Evolutionary conservation across 495 filamentous ascomycete genomes (phyloP).

Genomic region (Tuber borchii): DNA sequence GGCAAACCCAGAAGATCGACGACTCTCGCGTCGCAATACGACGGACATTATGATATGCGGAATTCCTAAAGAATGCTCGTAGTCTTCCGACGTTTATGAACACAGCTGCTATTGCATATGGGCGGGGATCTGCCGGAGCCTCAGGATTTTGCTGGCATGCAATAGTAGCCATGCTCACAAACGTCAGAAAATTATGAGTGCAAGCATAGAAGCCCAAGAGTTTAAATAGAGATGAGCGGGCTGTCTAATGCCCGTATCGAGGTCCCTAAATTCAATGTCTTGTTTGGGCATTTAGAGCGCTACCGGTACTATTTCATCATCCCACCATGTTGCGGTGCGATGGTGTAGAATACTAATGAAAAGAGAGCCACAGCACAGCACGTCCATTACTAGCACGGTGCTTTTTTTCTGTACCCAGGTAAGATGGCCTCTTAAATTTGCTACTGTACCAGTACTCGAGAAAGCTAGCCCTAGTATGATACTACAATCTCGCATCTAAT

Average conservation of each 20-base stretch:
- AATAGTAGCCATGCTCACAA: no score
- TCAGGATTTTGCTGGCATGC: no score
- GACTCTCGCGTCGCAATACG: neutral
- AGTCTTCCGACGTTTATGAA: no score
- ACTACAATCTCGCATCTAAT: neutral
- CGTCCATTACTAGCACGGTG: neutral
- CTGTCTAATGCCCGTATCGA: neutral
- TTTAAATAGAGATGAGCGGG: neutral
- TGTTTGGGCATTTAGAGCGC: neutral
- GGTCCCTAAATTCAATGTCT: neutral
- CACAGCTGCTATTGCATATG: no score
- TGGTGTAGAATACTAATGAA: neutral
- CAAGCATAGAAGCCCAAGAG: neutral
- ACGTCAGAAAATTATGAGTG: no score
- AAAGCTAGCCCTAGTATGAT: neutral
- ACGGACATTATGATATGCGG: neutral
- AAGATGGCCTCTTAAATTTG: neutral
- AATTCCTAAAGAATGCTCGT: neutral
- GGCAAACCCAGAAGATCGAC: neutral
- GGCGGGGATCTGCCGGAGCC: no score
- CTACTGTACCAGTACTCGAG: neutral
- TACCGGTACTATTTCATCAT: neutral
- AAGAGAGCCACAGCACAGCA: neutral
- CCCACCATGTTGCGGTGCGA: neutral
- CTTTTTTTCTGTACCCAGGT: neutral